Percentiles rank a stretch among this genome's conserved stretches.
These are phyloP conservation scores for Fusarium illudens DNA, from an alignment of 2,329 filamentous ascomycete species.

Conservation along the genomic window DNA sequence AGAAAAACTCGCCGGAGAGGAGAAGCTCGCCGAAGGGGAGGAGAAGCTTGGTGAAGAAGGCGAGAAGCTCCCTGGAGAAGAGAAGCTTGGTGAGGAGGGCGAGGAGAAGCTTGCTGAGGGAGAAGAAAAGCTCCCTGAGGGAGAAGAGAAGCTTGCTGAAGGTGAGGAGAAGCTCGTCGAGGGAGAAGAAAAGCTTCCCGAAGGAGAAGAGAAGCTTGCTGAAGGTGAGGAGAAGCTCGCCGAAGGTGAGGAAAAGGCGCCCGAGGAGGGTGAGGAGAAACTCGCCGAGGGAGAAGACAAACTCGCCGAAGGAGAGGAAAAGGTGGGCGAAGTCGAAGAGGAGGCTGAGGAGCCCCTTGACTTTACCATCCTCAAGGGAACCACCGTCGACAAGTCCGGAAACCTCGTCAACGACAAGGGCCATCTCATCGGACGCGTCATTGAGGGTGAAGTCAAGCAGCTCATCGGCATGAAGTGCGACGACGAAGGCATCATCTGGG, in stretches of 20 bases:
- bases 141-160: too few species aligned
- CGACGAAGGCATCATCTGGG: constrained; percentile 72
- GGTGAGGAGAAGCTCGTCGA: constrained; percentile 9
- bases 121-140: constrained; percentile 2
- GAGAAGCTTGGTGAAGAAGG: not conserved
- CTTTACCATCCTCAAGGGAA: constrained; percentile 31
- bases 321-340: constrained; percentile 23
- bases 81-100: not conserved
- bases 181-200: constrained; percentile 4
- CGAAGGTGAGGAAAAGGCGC: too few species aligned
- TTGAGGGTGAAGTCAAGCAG: constrained; percentile 69
- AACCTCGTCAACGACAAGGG: constrained; percentile 65
- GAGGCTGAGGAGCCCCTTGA: constrained; percentile 23
- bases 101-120: not conserved
- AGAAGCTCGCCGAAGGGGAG: constrained; percentile 2
- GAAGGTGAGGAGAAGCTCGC: constrained; percentile 23
- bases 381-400: constrained; percentile 57
- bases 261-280: constrained; percentile 8
- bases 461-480: constrained; percentile 73
- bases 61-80: constrained; percentile 5
- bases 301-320: constrained; percentile 2
- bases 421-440: constrained; percentile 66
- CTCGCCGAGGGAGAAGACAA: constrained; percentile 8
- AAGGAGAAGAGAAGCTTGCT: constrained; percentile 8
- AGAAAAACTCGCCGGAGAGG: constrained; percentile 1